Conservation (phyloP, 768 basidiomycete species). For the Boletus fagicola region DNA sequence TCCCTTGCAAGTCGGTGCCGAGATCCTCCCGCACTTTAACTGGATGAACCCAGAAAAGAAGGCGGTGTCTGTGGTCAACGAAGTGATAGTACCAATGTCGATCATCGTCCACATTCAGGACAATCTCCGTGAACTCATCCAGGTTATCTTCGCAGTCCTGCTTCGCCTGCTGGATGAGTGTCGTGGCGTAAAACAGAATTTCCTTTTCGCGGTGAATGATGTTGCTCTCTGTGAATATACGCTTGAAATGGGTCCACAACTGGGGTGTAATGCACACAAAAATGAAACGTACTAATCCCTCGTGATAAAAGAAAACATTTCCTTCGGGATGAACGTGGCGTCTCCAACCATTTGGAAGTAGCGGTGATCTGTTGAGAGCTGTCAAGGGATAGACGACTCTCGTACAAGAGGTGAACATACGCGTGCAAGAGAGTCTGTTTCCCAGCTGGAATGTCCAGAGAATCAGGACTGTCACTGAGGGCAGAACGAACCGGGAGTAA, state of each 20-base stretch:
- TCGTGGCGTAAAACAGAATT: background rate
- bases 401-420: background rate
- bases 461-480: background rate
- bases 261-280: background rate
- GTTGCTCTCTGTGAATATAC: conserved; percentile 16
- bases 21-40: background rate
- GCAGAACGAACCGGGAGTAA: background rate
- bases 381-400: background rate
- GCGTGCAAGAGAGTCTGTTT: conserved; percentile 3
- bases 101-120: conserved; percentile 6
- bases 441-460: conserved; percentile 6
- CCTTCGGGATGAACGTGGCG: conserved; percentile 18
- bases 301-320: conserved; percentile 9
- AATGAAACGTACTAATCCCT: conserved; percentile 6
- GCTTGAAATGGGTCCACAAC: conserved; percentile 5
- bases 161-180: conserved; percentile 7
- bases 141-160: background rate
- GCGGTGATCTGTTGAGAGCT: background rate
- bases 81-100: conserved; percentile 14
- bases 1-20: conserved; percentile 5
- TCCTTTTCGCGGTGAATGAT: background rate
- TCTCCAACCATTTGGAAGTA: conserved; percentile 1
- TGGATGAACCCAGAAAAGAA: conserved; percentile 17
- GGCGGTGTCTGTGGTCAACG: conserved; percentile 15
- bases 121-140: conserved; percentile 9